A percentile compares a stretch with the other conserved stretches of the same genome.
Conservation (phyloP, 495 filamentous ascomycete genomes). For the Penicillium silybi region DNA sequence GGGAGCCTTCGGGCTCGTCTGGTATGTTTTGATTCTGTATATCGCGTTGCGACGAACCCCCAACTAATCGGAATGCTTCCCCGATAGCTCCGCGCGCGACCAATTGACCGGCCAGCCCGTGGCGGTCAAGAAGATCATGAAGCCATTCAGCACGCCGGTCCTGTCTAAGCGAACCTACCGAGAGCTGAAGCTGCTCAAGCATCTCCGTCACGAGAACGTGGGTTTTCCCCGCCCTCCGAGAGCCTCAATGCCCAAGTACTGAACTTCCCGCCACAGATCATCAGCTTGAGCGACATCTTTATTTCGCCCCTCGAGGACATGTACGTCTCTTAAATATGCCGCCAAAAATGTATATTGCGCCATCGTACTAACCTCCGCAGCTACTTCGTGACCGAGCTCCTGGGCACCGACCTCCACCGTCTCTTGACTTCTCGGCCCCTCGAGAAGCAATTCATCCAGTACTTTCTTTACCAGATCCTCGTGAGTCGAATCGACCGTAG, state of each 20-base stretch:
- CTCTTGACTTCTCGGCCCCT: conserved; percentile 91
- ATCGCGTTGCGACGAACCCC: conserved; percentile 11
- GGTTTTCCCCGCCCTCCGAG: conserved; percentile 8
- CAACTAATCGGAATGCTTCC: conserved; percentile 12
- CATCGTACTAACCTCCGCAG: conserved; percentile 45
- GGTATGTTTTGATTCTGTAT: conserved; percentile 55
- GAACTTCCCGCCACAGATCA: conserved; percentile 61
- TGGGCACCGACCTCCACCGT: conserved; percentile 94
- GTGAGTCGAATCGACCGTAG: conserved; percentile 55
- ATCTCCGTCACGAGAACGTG: conserved; percentile 95
- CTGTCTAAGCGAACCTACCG: conserved; percentile 96
- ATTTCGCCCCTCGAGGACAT: conserved; percentile 98
- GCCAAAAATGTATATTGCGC: conserved; percentile 10
- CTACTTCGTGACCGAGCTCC: conserved; percentile 96
- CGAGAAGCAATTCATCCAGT: conserved; percentile 99
- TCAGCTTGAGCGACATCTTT: conserved; percentile 98
- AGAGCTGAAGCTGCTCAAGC: conserved; percentile 95
- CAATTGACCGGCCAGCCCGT: conserved; percentile 94
- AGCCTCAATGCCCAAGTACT: neutral
- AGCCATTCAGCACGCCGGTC: conserved; percentile 97
- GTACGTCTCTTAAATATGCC: conserved; percentile 49
- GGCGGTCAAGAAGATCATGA: conserved; percentile 99
- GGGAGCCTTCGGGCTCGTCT: conserved; percentile 97
- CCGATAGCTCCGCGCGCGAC: conserved; percentile 82
- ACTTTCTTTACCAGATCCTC: conserved; percentile 98